These are phyloP conservation scores for Diaporthe longicolla DNA, from an alignment of 2,329 filamentous ascomycete species.

Conservation along the genomic window DNA sequence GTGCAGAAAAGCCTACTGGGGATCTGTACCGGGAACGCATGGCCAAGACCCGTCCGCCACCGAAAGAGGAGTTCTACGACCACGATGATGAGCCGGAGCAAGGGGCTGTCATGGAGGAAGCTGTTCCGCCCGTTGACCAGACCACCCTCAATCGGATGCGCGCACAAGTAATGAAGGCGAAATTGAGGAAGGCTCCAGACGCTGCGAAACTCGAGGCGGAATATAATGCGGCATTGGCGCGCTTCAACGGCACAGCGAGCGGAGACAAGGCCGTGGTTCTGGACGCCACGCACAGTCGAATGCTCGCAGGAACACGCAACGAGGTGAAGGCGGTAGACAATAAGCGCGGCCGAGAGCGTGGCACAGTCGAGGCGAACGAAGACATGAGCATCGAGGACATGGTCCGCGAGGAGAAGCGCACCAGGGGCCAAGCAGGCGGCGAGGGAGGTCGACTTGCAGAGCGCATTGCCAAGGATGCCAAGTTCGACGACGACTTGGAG, in stretches of 20 bases:
- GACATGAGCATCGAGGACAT: slow-evolving; percentile 98
- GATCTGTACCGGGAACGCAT: slow-evolving; percentile 87
- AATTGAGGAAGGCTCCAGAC: slow-evolving; percentile 83
- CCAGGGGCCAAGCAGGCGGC: slow-evolving; percentile 80
- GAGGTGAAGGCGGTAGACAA: slow-evolving; percentile 86
- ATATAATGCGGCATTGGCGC: slow-evolving; percentile 82
- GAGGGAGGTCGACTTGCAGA: slow-evolving; percentile 89
- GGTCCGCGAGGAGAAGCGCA: slow-evolving; percentile 93
- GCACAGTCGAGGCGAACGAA: slow-evolving; percentile 89
- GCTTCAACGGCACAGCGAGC: slow-evolving; percentile 63
- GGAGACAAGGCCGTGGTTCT: slow-evolving; percentile 82
- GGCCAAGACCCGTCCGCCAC: slow-evolving; percentile 63
- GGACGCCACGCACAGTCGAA: slow-evolving; percentile 88
- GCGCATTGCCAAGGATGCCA: slow-evolving; percentile 91
- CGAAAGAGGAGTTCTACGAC: slow-evolving; percentile 51
- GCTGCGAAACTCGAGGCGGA: slow-evolving; percentile 83
- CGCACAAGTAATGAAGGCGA: slow-evolving; percentile 96
- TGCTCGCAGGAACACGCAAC: slow-evolving; percentile 79
- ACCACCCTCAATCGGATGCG: slow-evolving; percentile 90
- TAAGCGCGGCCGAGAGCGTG: slow-evolving; percentile 86
- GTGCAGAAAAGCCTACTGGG: slow-evolving; percentile 88
- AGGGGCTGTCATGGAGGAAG: slow-evolving; percentile 70
- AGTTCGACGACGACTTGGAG: slow-evolving; percentile 92
- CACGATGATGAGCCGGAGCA: slow-evolving; percentile 60
- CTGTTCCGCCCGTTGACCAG: slow-evolving; percentile 74